Evolutionary conservation across 2,329 filamentous ascomycete species (phyloP).

Genomic region (Botrytis byssoidea): DNA sequence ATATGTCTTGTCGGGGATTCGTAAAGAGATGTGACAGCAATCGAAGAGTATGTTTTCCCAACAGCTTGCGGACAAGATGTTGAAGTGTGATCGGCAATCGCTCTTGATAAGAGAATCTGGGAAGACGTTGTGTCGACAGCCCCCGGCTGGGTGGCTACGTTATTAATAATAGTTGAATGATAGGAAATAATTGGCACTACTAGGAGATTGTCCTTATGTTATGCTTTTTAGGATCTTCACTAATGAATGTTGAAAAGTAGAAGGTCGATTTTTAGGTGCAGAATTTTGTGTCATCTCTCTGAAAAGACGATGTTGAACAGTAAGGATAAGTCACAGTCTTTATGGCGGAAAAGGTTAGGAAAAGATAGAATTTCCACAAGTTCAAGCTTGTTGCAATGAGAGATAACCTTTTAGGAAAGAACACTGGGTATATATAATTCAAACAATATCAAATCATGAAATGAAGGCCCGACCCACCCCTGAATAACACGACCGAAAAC

Average conservation of each 20-base stretch:
- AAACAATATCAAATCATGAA: not conserved
- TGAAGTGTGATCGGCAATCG: constrained; percentile 41
- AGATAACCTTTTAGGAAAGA: constrained; percentile 11
- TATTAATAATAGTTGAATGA: constrained; percentile 29
- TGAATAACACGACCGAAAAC: constrained; percentile 19
- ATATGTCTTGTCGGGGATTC: constrained; percentile 33
- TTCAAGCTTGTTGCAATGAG: not conserved
- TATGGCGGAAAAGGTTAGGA: not conserved
- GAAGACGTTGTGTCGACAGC: constrained; percentile 45
- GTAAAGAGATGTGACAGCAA: constrained; percentile 34
- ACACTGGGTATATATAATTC: constrained; percentile 16
- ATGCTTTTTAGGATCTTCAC: not conserved
- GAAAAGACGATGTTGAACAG: not conserved
- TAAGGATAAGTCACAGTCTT: constrained; percentile 2
- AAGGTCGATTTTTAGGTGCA: constrained; percentile 10
- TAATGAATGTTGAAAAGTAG: not conserved
- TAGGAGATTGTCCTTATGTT: not conserved
- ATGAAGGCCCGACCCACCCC: constrained; percentile 25
- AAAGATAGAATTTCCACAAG: not conserved
- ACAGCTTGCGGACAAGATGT: not conserved
- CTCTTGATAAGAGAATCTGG: constrained; percentile 47
- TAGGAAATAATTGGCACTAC: constrained; percentile 31
- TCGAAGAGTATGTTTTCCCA: constrained; percentile 3
- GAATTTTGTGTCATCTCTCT: constrained; percentile 13
- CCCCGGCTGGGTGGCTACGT: constrained; percentile 29